Evolutionary conservation across 768 basidiomycete genomes (phyloP), one percentile per base, ranked within the genome.

Genomic region (Jaapia argillacea): DNA sequence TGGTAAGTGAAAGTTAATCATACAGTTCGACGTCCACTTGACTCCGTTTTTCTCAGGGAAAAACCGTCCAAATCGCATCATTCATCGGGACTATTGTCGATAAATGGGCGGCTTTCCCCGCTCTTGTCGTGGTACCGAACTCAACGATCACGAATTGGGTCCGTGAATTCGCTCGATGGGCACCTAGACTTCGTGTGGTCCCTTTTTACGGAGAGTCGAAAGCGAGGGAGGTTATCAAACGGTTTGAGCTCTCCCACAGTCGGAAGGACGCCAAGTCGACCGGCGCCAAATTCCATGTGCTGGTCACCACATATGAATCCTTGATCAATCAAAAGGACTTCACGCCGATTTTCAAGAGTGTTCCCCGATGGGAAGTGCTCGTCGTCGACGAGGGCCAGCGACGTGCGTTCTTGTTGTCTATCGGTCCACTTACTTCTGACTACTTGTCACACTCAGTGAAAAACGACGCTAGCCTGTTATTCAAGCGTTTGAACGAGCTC

Each of bases 141-240:
- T 94, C 92, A 10, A 96, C 93, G 0, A 84, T 98, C 49, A 83
- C 83, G 4, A 96, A 90, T 52, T 96, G 93, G 94, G 77, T 94
- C 12, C 73, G 96, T 25, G 96, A 99, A 58, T 90, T 98, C 50
- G 82, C 87, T 53, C 77, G 82, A 46, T 90, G 87, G 76, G 83
- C 85, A 0, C 87, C 87, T 12, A 62, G 65, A 27, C 65, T 84
- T 26, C 69, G 80, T 23, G 90, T 87, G 36, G 88, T 92, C 20
- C 86, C 90, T 0, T 94, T 81, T 60, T 79, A 81, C 51, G 86
- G 88, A n/a, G 86, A 85, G 53, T 73, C 75, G 26, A 79, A 78
- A 52, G 71, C 87, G 27, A 78, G 89, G 14, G 83, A 86, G 23
- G 68, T 97, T 37, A 77, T 97, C 58, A 79, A 79, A 56, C 63